Base-by-base conservation (phyloP, 2,329 filamentous ascomycete species). In the Dendrostoma leiphaemia region DNA sequence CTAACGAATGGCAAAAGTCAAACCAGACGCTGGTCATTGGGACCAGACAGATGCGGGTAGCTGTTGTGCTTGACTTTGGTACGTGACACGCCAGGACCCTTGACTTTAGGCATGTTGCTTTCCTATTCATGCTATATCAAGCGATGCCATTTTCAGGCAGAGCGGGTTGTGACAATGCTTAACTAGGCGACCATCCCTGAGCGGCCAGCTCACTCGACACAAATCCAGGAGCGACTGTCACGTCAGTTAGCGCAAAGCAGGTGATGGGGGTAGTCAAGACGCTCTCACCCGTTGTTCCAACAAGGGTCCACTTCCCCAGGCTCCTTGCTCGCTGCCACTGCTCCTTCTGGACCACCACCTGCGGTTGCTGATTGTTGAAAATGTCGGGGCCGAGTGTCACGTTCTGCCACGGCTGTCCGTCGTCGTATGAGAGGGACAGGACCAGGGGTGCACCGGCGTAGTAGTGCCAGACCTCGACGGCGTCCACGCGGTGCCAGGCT, bases 391-490 rank as follows among this genome's bases (percentile, higher is more conserved):
- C 78, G 12, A 80, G 67, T 24, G 71, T 60, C 8, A 64, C 58
- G 32, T 68, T 54, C 6, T 67, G 64, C 58, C 66, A 66, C 34
- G 65, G 67, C 61, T 61, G 64, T 3, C 76, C 76, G 51, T 80
- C 69, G 48, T 80, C 64, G 19, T 54, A 62, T 2, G 76, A 76
- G 0, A 80, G 64, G 2, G 70, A 75, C 9, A 81, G 63, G 10
- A 63, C 69, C 46, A 82, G 62, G 1, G 78, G 78, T 6, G 78
- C 76, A 5, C 79, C 79, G 8, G 75, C 78, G 48, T 81, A 81
- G 66, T 77, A 73, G 60, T 82, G 79, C 79, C 79, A 81, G 8
- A 78, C 64, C 61, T 81, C 76, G 34, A 66, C 73, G 3, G 74
- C 73, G 52, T 79, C 75, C 46, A 78, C 71, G 50, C 75, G 74